Conservation (phyloP, 257 asterid genomes). For the Ligustrum vulgare region DNA sequence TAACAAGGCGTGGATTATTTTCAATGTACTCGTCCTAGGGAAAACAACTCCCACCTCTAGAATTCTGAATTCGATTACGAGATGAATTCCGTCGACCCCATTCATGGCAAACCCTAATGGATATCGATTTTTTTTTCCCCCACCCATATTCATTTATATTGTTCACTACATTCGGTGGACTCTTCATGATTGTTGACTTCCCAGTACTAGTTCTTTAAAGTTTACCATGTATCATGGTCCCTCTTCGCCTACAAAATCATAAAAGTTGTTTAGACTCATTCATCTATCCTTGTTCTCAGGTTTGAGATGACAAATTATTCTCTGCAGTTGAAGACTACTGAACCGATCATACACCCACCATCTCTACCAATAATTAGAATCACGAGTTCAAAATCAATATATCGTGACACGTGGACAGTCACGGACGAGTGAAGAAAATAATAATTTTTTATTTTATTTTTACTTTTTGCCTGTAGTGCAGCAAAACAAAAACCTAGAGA, state of each 20-base stretch:
- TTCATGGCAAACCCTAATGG: no score
- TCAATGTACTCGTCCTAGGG: no score
- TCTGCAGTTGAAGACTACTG: slow-evolving; percentile 6
- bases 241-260: not conserved
- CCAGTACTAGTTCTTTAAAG: not conserved
- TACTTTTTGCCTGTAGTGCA: not conserved
- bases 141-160: no score
- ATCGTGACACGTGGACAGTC: not conserved
- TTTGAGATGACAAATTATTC: not conserved
- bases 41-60: no score
- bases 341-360: slow-evolving; percentile 4
- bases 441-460: not conserved
- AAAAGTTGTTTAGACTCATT: slow-evolving; percentile 11
- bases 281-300: not conserved
- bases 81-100: no score
- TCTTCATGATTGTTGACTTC: not conserved
- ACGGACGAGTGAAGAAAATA: slow-evolving; percentile 11
- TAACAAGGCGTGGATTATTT: no score
- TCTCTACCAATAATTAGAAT: not conserved
- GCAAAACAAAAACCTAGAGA: not conserved
- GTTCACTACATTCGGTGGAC: no score
- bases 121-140: no score
- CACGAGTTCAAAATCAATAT: not conserved
- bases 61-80: no score
- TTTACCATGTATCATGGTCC: not conserved